Evolutionary conservation across 116 monocot genomes (phyloP), one percentile per base, ranked within the genome.

Genomic region (Phalaenopsis hybrid): DNA sequence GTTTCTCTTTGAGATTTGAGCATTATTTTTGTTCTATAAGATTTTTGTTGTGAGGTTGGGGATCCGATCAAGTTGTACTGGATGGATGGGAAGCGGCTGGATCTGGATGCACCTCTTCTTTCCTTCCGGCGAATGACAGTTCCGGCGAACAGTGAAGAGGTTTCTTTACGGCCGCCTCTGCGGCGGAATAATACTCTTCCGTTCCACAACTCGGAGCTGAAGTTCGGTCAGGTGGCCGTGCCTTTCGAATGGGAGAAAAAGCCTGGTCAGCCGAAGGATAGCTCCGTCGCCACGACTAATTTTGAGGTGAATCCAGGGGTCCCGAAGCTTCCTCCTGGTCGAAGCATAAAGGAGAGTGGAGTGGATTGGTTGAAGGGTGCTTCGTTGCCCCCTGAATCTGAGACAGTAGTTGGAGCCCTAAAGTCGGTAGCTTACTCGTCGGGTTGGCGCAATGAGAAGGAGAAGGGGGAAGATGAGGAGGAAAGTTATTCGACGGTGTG

Each of bases 231-330:
- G 2, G 84, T 92, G 13, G 81, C 83, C 21, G 84, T 96, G 41
- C 96, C 94, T 65, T 96, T 96, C 69, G 65, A 79, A 4, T 94
- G 96, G 96, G 96, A 96, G 86, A 83, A 96, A 51, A 50, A 81
- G 8, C 89, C 96, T 8, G 96, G 94, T 12, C 86, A 74, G 72
- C 96, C 92, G 8, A 96, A 94, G 88, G 75, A 80, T 58, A 65
- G 75, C 28, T 78, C 83, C 44, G 2, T 15, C 43, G 9, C 50
- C 2, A 28, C 43, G 5, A 77, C 13, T 41, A 31, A 15, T 4
- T 23, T 45, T 55, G 21, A 21, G 17, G 21, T 28, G 11, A 61
- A 79, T 2, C 41, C 44, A 37, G 44, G 28, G 17, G 45, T 65
- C 0, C 80, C 81, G 2, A 79, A 77, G 81, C 91, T 73, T 16